Evolutionary conservation across 805 yeast species (phyloP), one percentile per base, ranked within the genome.

Genomic region (Danielia reshetovae): DNA sequence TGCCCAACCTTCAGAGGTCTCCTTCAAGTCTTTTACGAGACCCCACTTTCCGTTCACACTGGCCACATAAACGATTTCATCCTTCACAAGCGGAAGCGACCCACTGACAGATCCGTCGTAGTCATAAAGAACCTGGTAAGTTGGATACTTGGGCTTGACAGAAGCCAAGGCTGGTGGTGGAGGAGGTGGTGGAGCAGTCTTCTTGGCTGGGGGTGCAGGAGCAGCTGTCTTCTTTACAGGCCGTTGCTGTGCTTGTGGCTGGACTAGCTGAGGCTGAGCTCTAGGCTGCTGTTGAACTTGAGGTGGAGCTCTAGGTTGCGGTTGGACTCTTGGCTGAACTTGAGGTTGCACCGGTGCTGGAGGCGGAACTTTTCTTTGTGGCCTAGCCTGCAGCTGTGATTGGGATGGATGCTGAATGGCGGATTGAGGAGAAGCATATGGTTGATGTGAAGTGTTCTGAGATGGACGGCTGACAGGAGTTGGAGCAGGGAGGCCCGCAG

Each of bases 31-130:
- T 55, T 83, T 84, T 7, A 88, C 97, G 38, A 93, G 70, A 49
- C 95, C 90, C 99, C 99, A 93, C 12, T 96, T 96, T 42, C 85
- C 89, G 29, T 81, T 79, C 38, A 82, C 85, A 52, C 75, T 81
- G 3, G 79, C 64, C 22, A 93, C 77, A 42, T 77, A 77, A 24
- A 90, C 79, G 30, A 86, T 66, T 29, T 85, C 84, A 39, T 85
- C 96, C 50, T 82, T 84, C 5, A 71, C 62, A 25, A 90, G 68
- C 5, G 96, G 87, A 39, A 89, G 68, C 7, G 93, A 80, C 1
- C 95, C 81, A 10, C 81, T 73, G 12, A 90, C 93, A 1, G 88
- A 75, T 5, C 96, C 97, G 14, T 80, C 83, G 59, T 85, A 90
- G 48, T 88, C 96, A 55, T 84, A 90, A 24, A 86, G 76, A 0